Conservation (phyloP, 2,329 filamentous ascomycete species). For the Lecanicillium sp. region DNA sequence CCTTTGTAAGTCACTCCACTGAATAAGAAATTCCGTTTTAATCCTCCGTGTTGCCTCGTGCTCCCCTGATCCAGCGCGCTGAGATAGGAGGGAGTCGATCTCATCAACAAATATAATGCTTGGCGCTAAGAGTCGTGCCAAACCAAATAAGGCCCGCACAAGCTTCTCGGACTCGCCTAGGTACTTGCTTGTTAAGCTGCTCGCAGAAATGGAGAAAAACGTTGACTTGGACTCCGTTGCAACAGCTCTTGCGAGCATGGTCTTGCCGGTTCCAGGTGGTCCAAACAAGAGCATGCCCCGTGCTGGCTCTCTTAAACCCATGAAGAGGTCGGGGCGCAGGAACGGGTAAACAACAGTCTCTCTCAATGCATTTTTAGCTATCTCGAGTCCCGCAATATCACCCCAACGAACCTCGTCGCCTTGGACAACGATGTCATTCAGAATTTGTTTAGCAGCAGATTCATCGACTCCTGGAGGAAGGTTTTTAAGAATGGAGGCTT, state of each 20-base stretch:
- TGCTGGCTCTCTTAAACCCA: conserved; percentile 88
- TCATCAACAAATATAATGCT: conserved; percentile 98
- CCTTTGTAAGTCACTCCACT: conserved; percentile 90
- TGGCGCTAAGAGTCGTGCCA: conserved; percentile 84
- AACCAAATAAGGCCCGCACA: conserved; percentile 79
- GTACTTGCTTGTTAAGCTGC: conserved; percentile 91
- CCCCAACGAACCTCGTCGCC: conserved; percentile 94
- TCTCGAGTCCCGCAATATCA: conserved; percentile 84
- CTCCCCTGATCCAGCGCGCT: conserved; percentile 74
- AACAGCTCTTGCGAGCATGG: conserved; percentile 90
- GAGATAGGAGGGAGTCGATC: conserved; percentile 87
- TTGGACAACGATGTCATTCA: conserved; percentile 91
- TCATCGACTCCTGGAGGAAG: conserved; percentile 78
- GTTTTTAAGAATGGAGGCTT: conserved; percentile 62
- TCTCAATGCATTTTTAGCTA: conserved; percentile 84
- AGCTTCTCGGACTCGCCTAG: conserved; percentile 95
- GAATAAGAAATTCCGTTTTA: conserved; percentile 96
- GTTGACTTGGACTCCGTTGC: conserved; percentile 92
- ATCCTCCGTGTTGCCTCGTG: conserved; percentile 90
- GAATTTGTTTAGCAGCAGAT: conserved; percentile 76
- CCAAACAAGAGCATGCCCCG: conserved; percentile 94
- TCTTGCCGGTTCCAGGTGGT: conserved; percentile 96
- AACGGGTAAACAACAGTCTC: conserved; percentile 98
- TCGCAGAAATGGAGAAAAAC: conserved; percentile 95
- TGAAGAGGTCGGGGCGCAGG: conserved; percentile 88